Evolutionary conservation across 306 rosid genomes (phyloP).

Genomic region (Vicia sativa): DNA sequence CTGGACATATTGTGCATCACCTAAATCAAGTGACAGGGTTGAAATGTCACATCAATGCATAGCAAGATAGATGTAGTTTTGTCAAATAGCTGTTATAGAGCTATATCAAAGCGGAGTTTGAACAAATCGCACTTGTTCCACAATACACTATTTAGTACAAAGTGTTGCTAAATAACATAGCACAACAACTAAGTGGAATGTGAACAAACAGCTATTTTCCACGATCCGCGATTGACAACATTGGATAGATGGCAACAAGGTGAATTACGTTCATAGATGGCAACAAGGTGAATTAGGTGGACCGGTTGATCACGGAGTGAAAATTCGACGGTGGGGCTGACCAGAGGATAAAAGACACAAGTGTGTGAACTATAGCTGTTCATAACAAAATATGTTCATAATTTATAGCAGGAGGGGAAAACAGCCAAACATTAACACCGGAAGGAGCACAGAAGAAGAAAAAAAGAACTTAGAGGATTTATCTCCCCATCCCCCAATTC

Average conservation of each 20-base stretch:
- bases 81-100: conserved; percentile 1
- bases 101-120: not conserved
- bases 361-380: not conserved
- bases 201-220: not conserved
- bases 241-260: conserved; percentile 10
- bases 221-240: not conserved
- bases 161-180: not conserved
- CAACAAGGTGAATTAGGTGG: conserved; percentile 18
- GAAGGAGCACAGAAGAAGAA: conserved; percentile 11
- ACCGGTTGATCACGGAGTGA: not conserved
- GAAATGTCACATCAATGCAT: conserved; percentile 4
- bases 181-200: not conserved
- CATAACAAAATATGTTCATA: conserved; percentile 1
- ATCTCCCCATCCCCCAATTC: not conserved
- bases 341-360: conserved; percentile 3
- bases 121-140: not conserved
- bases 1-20: conserved; percentile 20
- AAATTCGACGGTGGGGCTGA: conserved; percentile 21
- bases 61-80: conserved; percentile 9
- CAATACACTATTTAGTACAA: not conserved
- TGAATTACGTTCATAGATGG: conserved; percentile 12
- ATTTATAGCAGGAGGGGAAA: not conserved
- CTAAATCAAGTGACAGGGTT: not conserved
- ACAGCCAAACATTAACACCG: conserved; percentile 21
- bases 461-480: not conserved